Base-by-base conservation (phyloP, 192 early-diverging fungal genomes). In the Linnemannia hyalina region DNA sequence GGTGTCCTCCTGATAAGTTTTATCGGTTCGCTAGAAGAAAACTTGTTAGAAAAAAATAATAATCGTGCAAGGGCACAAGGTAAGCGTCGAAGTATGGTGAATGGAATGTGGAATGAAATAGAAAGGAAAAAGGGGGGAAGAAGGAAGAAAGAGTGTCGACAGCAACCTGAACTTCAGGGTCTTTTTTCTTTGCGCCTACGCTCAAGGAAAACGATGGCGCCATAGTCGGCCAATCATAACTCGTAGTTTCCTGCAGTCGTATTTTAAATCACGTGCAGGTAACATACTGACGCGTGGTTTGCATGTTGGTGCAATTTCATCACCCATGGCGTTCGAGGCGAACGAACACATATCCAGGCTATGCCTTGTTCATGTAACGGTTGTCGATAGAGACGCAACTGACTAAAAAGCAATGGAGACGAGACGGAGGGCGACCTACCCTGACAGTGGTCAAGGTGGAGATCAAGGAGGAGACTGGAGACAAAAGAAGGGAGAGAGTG, bases 221-320 rank as follows among this genome's bases (percentile, higher is more conserved):
- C 41, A 47, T 47, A 69, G 26, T 40, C 76, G 1, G 68, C 76
- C 76, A 77, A 77, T 77, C 29, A 76, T 15, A 42, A 6, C 54
- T 23, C 29, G 40, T n/a, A 8, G 16, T 29, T n/a, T 11, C 60
- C 35, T 15, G 1, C 5, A 4, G 49, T 52, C 0, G 11, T 65
- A 0, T 26, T n/a, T 0, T 26, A 57, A 10, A 26, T 65, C 60
- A 65, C 60, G 60, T 65, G 60, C 10, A 65, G 60, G 60, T 65
- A 65, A 15, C 11, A 0, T 6, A 26, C 32, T 65, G 60, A 65
- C 26, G 60, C 10, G 29, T 13, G 4, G 32, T 65, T 13, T 35
- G 13, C 26, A 52, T 52, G 15, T 52, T 18, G 47, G n/a, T n/a
- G n/a, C n/a, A n/a, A n/a, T n/a, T n/a, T n/a, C n/a, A n/a, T n/a